A percentile compares a stretch with the other conserved stretches of the same genome.
These are phyloP conservation scores for Tylopilus intermedius DNA, from an alignment of 768 basidiomycete species.

Conservation along the genomic window DNA sequence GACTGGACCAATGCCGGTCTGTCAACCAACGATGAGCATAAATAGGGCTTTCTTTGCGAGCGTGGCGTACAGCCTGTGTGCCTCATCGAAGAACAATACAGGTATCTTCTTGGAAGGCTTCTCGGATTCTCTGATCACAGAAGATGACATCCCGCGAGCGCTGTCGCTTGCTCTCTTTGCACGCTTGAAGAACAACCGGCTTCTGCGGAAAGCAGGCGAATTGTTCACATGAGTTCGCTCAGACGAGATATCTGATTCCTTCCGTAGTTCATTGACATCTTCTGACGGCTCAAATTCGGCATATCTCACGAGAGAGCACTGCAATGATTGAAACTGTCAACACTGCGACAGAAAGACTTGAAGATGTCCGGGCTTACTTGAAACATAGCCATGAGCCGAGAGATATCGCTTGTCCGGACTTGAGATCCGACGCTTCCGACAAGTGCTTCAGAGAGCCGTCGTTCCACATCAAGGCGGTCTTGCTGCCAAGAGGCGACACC, in stretches of 20 bases:
- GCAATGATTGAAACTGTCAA: not conserved
- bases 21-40: constrained; percentile 5
- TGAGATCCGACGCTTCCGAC: constrained; percentile 39
- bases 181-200: constrained; percentile 28
- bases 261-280: constrained; percentile 26
- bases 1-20: constrained; percentile 76
- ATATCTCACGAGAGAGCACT: constrained; percentile 70
- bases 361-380: constrained; percentile 42
- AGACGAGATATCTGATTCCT: constrained; percentile 33
- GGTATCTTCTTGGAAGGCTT: constrained; percentile 62
- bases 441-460: constrained; percentile 46
- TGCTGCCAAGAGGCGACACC: constrained; percentile 42
- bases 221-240: constrained; percentile 41
- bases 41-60: not conserved
- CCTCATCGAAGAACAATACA: constrained; percentile 81
- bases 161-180: constrained; percentile 23
- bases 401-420: constrained; percentile 74
- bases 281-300: constrained; percentile 57
- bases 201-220: constrained; percentile 25
- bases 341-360: not conserved
- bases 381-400: constrained; percentile 80
- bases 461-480: constrained; percentile 70
- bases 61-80: constrained; percentile 65
- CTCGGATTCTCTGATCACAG: constrained; percentile 28
- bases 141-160: constrained; percentile 32